A percentile compares a stretch with the other conserved stretches of the same genome.
Evolutionary conservation across 106 monocot species (phyloP).

Genomic region (Dioscorea alata): DNA sequence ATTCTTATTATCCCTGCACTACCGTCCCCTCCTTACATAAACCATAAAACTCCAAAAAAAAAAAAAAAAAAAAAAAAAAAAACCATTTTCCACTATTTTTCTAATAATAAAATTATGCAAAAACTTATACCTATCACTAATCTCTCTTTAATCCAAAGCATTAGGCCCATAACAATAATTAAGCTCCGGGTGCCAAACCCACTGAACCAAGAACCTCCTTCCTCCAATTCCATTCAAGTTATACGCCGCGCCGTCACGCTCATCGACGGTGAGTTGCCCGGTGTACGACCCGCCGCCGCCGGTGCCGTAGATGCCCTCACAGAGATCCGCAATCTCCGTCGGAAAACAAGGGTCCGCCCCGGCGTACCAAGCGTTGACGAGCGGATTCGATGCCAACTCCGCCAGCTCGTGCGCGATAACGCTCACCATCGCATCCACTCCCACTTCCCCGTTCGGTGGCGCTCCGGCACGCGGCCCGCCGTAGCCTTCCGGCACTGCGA

Average conservation of each 20-base stretch:
- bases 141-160: conserved; percentile 46
- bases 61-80: no score
- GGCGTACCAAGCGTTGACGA: conserved; percentile 95
- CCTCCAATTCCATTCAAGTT: conserved; percentile 76
- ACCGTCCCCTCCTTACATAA: no score
- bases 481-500: conserved; percentile 41
- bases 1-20: no score
- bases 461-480: conserved; percentile 19
- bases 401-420: conserved; percentile 90
- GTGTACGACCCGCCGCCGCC: conserved; percentile 93
- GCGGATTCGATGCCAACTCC: conserved; percentile 87
- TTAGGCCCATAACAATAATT: conserved; percentile 87
- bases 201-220: conserved; percentile 79
- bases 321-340: conserved; percentile 91
- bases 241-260: conserved; percentile 47
- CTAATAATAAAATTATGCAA: no score
- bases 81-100: no score
- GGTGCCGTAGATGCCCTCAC: conserved; percentile 92
- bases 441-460: conserved; percentile 77
- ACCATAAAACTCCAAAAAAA: no score
- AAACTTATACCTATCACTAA: no score
- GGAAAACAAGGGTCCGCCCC: conserved; percentile 84
- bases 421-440: conserved; percentile 94
- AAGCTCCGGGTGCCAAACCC: conserved; percentile 83
- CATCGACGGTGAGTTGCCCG: conserved; percentile 65